Base-by-base conservation (phyloP, 352 stramenopile species). In the Aphanomyces cochlioides region DNA sequence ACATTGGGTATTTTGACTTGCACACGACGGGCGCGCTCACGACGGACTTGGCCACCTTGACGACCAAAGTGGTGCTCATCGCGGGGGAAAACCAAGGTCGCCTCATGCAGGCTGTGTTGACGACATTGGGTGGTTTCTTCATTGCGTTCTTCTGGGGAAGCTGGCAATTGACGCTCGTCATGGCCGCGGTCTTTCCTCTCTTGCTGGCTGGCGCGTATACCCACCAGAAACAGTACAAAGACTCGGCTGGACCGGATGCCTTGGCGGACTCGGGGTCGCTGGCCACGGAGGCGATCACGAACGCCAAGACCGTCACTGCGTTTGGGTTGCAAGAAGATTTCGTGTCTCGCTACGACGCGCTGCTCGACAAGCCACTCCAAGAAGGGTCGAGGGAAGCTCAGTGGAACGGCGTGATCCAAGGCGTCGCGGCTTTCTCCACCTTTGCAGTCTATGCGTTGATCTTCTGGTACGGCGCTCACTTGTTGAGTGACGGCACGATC, bases 81-180 rank as follows among this genome's bases (percentile, higher is more conserved):
- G 78, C 76, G 5, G 80, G 78, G 21, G 80, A 88, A 40, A 57
- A 80, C 0, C 77, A 80, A 39, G 77, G 73, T 0, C 77, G 82
- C 8, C 58, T 89, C 28, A 67, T 90, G 2, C 76, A 86, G 41
- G 74, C 78, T 10, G 34, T 79, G 7, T 81, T 80, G 56, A 88
- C 81, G 4, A 76, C 90, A 12, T 13, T 85, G 12, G 74, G 78
- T 3, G 82, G 78, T 3, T 56, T 91, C 13, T 77, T 83, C 28
- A 84, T 93, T 21, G 88, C 84, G 28, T 88, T 93, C 38, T 74
- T 79, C 1, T 71, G 83, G n/a, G 84, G 81, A 7, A 88, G 80
- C 48, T 93, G 85, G 85, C 54, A 90, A 13, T 69, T 96, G 5
- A 85, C 82, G 4, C 61, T 92, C 2, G 76, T 94, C 58, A 84